Percentiles rank a stretch among this genome's conserved stretches.
phyloP scores from a whole-genome alignment of 2,329 filamentous ascomycete genomes.

The Nemania sp. region DNA sequence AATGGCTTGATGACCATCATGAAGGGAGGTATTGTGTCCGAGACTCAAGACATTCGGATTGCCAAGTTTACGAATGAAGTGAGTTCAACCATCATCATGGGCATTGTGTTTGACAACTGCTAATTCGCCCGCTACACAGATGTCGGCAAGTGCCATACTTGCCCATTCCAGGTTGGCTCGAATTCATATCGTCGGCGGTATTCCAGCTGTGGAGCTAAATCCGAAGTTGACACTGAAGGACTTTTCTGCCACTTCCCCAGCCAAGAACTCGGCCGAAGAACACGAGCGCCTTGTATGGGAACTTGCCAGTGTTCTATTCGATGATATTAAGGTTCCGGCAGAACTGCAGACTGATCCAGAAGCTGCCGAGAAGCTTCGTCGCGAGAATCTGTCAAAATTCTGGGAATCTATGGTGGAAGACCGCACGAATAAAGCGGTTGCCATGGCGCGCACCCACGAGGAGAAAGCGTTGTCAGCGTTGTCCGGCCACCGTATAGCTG shows the following conservation, averaged over 20 bases:
- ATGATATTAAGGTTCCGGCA: constrained; percentile 57
- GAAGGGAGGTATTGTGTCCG: constrained; percentile 63
- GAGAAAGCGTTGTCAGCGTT: constrained; percentile 83
- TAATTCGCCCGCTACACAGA: constrained; percentile 42
- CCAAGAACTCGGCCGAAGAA: constrained; percentile 47
- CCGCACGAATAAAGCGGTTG: constrained; percentile 56
- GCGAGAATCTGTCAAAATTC: constrained; percentile 68
- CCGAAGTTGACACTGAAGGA: constrained; percentile 52
- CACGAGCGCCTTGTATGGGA: constrained; percentile 83
- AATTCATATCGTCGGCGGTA: constrained; percentile 56
- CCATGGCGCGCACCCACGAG: constrained; percentile 66
- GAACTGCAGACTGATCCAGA: constrained; percentile 44
- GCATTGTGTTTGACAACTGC: neutral
- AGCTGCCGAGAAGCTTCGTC: constrained; percentile 48
- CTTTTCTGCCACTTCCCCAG: constrained; percentile 45
- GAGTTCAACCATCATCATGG: constrained; percentile 25
- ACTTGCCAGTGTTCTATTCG: constrained; percentile 84
- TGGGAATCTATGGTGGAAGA: constrained; percentile 69
- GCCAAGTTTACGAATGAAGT: constrained; percentile 64
- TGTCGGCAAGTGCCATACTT: constrained; percentile 56
- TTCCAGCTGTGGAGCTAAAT: constrained; percentile 61
- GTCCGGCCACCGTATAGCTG: constrained; percentile 75
- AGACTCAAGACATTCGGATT: constrained; percentile 66
- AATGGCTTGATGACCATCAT: constrained; percentile 57
- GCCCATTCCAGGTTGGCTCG: constrained; percentile 60